These are phyloP conservation scores for Lactifluus echinatus DNA, from an alignment of 768 basidiomycete genomes.

Conservation along the genomic window DNA sequence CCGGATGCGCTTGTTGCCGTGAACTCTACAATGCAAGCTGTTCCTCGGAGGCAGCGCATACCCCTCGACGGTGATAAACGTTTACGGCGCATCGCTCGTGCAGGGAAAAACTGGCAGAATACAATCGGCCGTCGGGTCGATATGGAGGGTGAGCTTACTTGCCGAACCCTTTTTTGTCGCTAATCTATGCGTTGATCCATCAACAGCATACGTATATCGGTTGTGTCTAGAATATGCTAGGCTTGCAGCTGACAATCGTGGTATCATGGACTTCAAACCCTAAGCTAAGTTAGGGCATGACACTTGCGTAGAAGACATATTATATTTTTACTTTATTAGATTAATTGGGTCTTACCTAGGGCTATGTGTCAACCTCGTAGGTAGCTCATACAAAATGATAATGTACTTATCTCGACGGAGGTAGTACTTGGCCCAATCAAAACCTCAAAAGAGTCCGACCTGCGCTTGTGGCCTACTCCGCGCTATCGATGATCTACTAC, in stretches of 20 bases:
- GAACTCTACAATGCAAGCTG: conserved; percentile 37
- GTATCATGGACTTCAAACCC: conserved; percentile 42
- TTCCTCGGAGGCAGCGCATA: conserved; percentile 30
- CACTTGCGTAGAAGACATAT: not conserved
- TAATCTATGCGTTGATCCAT: conserved; percentile 9
- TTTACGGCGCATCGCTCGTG: conserved; percentile 74
- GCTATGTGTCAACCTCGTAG: not conserved
- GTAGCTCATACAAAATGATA: not conserved
- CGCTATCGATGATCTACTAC: too few relatives aligned
- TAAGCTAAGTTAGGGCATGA: not conserved
- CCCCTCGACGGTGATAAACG: conserved; percentile 58
- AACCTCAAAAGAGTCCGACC: too few relatives aligned
- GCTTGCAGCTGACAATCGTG: conserved; percentile 77
- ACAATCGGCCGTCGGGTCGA: conserved; percentile 75
- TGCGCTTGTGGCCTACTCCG: not conserved
- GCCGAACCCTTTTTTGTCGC: conserved; percentile 3
- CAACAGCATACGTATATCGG: conserved; percentile 77
- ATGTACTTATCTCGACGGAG: not conserved
- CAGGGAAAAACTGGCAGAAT: conserved; percentile 90
- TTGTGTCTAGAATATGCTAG: conserved; percentile 85
- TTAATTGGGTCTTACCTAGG: not conserved
- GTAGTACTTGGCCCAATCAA: not conserved
- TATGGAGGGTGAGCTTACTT: conserved; percentile 70
- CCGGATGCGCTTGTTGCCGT: conserved; percentile 44
- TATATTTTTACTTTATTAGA: not conserved